phyloP scores from a whole-genome alignment of 2,329 filamentous ascomycete species.

The Nemania sp. region DNA sequence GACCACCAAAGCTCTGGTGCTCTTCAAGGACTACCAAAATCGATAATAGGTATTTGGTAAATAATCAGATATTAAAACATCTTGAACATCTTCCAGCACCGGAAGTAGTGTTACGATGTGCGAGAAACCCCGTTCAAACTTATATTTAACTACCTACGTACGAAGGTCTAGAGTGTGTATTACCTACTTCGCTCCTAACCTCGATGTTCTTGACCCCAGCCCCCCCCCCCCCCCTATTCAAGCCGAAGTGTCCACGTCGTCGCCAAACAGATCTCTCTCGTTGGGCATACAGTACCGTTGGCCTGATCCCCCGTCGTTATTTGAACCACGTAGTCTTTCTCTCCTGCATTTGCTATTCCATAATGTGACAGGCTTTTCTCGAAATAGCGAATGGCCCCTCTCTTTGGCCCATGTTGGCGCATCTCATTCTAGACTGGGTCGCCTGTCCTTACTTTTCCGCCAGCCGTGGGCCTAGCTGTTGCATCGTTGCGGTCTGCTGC shows the following conservation, averaged over 20 bases:
- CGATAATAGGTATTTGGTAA: too few relatives aligned
- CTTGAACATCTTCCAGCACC: slow-evolving; percentile 6
- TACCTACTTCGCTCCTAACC: too few relatives aligned
- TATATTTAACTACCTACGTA: not conserved
- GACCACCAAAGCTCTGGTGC: too few relatives aligned
- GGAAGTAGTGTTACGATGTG: slow-evolving; percentile 5
- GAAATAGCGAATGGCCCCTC: not conserved
- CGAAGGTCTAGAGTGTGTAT: too few relatives aligned
- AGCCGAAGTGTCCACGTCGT: slow-evolving; percentile 5
- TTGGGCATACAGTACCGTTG: slow-evolving; percentile 9
- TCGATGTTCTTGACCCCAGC: too few relatives aligned
- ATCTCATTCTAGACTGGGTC: slow-evolving; percentile 18
- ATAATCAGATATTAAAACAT: not conserved
- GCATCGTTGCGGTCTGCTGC: slow-evolving; percentile 9
- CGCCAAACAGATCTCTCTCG: slow-evolving; percentile 5
- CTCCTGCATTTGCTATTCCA: slow-evolving; percentile 20
- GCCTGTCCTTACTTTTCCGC: slow-evolving; percentile 16
- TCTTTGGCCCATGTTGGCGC: slow-evolving; percentile 6
- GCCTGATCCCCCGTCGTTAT: too few relatives aligned
- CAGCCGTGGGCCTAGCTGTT: slow-evolving; percentile 19
- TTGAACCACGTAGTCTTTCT: slow-evolving; percentile 23
- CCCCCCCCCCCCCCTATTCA: not conserved
- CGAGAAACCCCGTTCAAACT: slow-evolving; percentile 20
- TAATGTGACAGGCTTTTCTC: slow-evolving; percentile 6
- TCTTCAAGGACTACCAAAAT: too few relatives aligned